Percentiles rank a stretch among this genome's conserved stretches.
Conservation (phyloP, 441 rosid species). For the Arabidopsis hybrid region DNA sequence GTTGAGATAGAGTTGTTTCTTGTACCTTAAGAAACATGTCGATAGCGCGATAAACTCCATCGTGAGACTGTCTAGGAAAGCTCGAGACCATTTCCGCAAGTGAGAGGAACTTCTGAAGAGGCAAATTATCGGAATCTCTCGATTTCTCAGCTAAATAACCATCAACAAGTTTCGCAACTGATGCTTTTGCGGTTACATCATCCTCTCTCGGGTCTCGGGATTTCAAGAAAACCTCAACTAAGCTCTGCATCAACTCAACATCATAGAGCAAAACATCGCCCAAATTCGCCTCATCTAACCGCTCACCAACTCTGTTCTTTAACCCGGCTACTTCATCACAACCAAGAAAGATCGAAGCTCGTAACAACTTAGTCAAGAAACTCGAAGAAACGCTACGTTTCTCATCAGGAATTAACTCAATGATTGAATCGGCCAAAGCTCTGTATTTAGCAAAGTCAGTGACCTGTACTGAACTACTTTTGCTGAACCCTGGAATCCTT, state of each 20-base stretch:
- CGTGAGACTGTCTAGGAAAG: conserved; percentile 77
- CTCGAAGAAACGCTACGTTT: conserved; percentile 64
- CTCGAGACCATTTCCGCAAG: conserved; percentile 69
- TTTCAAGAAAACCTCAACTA: conserved; percentile 66
- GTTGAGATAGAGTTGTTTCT: neutral
- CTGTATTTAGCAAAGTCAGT: conserved; percentile 63
- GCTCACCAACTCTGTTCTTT: conserved; percentile 64
- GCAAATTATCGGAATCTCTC: conserved; percentile 63
- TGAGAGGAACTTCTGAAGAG: conserved; percentile 58
- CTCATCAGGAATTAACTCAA: conserved; percentile 74
- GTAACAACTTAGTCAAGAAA: conserved; percentile 77
- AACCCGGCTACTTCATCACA: conserved; percentile 67
- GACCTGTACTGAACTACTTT: conserved; percentile 57
- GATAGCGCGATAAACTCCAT: conserved; percentile 82
- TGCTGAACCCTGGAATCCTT: conserved; percentile 81
- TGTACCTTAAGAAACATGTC: conserved; percentile 92
- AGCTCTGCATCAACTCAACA: conserved; percentile 70
- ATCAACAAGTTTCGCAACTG: conserved; percentile 75
- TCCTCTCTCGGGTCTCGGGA: conserved; percentile 47
- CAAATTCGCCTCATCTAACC: conserved; percentile 66
- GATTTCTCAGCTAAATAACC: conserved; percentile 89
- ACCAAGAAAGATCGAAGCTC: conserved; percentile 69
- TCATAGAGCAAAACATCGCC: conserved; percentile 71
- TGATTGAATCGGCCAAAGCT: conserved; percentile 68
- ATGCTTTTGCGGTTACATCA: conserved; percentile 46